phyloP scores from a whole-genome alignment of 2,329 filamentous ascomycete genomes.

The Neodidymelliopsis sp. region DNA sequence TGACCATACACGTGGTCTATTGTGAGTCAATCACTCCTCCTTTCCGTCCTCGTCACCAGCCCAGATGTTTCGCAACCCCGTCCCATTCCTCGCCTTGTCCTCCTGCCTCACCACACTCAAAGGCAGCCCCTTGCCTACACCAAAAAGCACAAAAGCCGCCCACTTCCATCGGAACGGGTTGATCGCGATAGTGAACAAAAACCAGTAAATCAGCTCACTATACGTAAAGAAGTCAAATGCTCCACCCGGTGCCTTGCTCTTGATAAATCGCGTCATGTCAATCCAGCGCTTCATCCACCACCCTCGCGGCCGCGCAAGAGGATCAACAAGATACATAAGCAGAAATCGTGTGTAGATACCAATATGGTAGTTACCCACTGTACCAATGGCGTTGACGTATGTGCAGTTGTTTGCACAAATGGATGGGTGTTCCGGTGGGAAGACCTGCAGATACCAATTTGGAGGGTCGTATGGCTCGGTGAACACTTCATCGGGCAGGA shows the following conservation, averaged over 20 bases:
- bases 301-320: constrained; percentile 73
- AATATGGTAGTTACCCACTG: constrained; percentile 87
- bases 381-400: constrained; percentile 80
- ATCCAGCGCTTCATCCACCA: constrained; percentile 88
- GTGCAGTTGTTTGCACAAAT: constrained; percentile 86
- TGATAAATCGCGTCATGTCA: constrained; percentile 78
- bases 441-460: constrained; percentile 89
- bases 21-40: constrained; percentile 1
- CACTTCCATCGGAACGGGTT: constrained; percentile 94
- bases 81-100: constrained; percentile 64
- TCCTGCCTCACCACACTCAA: constrained; percentile 72
- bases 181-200: constrained; percentile 76
- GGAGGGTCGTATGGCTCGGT: constrained; percentile 76
- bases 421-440: constrained; percentile 75
- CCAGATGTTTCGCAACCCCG: constrained; percentile 50
- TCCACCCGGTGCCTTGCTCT: constrained; percentile 69
- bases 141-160: constrained; percentile 83
- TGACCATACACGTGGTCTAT: background rate
- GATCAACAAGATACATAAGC: constrained; percentile 85
- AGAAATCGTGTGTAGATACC: constrained; percentile 87
- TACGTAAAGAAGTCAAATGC: constrained; percentile 94
- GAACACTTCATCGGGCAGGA: constrained; percentile 78
- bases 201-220: constrained; percentile 85
- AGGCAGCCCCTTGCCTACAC: constrained; percentile 72
- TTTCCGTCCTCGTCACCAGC: background rate